Evolutionary conservation across 148 eudicot species (phyloP).

Genomic region (Rhododendron griersonianum): DNA sequence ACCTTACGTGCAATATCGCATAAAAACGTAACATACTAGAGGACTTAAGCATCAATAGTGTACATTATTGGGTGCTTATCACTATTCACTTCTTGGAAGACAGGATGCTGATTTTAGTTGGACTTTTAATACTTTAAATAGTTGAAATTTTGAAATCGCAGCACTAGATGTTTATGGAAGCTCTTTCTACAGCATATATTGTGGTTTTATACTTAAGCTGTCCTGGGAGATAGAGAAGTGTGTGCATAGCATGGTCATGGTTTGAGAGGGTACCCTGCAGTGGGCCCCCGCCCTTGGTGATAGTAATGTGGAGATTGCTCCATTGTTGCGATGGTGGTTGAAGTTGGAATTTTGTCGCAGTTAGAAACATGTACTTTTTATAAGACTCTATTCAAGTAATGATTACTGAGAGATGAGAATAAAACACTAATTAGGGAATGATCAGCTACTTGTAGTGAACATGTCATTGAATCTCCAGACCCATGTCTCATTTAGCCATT

Average conservation of each 20-base stretch:
- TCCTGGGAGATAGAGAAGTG: neutral
- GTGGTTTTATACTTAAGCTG: neutral
- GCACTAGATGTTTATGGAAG: neutral
- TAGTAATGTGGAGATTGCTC: neutral
- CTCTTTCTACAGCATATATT: neutral
- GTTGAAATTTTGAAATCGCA: neutral
- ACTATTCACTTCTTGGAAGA: neutral
- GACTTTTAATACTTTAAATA: neutral
- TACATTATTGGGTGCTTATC: no score
- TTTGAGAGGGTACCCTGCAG: neutral
- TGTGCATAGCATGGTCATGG: neutral
- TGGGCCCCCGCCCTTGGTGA: neutral
- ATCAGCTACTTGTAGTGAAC: neutral
- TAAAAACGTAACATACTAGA: no score
- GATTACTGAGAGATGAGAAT: neutral
- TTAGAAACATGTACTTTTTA: neutral
- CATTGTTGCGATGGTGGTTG: neutral
- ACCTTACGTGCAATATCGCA: no score
- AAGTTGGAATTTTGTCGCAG: neutral
- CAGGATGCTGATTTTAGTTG: neutral
- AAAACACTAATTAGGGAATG: neutral
- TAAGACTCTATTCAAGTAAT: neutral
- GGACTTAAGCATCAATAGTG: no score
- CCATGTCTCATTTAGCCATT: neutral
- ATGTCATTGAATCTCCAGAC: neutral